Evolutionary conservation across 176 grass and related monocot genomes (phyloP), one percentile per base, ranked within the genome.

Genomic region (Pharus latifolius): DNA sequence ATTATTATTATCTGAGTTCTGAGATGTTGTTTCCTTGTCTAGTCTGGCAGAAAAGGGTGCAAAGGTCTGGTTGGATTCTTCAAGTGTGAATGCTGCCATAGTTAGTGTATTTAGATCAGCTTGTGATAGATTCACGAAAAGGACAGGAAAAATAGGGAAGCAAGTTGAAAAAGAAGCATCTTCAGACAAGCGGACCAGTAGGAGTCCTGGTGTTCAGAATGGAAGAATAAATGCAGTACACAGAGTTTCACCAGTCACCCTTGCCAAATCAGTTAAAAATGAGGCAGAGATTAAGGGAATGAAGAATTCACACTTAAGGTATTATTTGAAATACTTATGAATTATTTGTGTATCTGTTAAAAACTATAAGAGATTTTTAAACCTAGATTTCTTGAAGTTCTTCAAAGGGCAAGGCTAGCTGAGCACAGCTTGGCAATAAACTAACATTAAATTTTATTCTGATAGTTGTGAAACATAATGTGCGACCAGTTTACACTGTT

Each of bases 51-150:
- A 76, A 64, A 82, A 75, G 45, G 83, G 94, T 64, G 49, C 78
- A 49, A 97, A 90, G 28, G 70, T 97, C 20, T 97, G 94, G 89
- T 60, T 97, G 45, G 94, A 97, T 85, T 61, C 86, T 73, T 92
- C 89, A 78, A 92, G 80, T 85, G 63, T 90, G 67, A 97, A 97
- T 90, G 65, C 94, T 75, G 94, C 94, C 63, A 83, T 97, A 82
- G 75, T 90, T 56, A 85, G 71, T 63, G 80, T 82, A 32, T 97
- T 88, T 80, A 85, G 79, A 80, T 79, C 81, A 56, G 76, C 86
- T 42, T 85, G 83, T 35, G 60, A 87, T 1, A 87, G 61, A 75
- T 46, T 70, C 37, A 16, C 25, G 56, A 55, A 45, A 73, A 84
- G 24, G 41, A 69, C 10, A 73, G 64, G 26, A 89, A 75, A 76